Evolutionary conservation across 2,329 filamentous ascomycete genomes (phyloP).

Genomic region (Venturia effusa): DNA sequence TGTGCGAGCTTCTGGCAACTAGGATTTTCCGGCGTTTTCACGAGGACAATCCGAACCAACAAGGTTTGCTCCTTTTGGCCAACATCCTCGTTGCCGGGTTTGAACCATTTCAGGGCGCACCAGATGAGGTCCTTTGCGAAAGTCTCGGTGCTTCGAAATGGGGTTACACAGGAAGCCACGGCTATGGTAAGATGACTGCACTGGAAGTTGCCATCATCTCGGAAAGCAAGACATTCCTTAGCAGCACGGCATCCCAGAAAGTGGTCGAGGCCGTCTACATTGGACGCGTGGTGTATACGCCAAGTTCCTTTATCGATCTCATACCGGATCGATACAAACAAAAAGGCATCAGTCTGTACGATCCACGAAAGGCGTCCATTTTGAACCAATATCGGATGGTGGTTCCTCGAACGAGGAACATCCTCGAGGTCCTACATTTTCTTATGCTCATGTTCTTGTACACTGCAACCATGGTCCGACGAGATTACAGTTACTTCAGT

Average conservation of each 20-base stretch:
- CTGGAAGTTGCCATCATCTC: slow-evolving; percentile 76
- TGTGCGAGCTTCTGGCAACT: slow-evolving; percentile 71
- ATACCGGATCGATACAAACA: slow-evolving; percentile 80
- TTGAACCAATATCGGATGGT: slow-evolving; percentile 79
- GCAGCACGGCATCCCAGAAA: slow-evolving; percentile 67
- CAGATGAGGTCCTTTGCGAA: slow-evolving; percentile 51
- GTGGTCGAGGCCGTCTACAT: slow-evolving; percentile 76
- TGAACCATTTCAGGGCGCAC: slow-evolving; percentile 76
- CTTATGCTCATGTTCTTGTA: slow-evolving; percentile 58
- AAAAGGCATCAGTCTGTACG: slow-evolving; percentile 70
- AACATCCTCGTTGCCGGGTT: slow-evolving; percentile 77
- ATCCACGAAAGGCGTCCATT: slow-evolving; percentile 62
- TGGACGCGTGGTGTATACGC: slow-evolving; percentile 71
- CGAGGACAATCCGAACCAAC: slow-evolving; percentile 61
- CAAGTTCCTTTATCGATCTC: slow-evolving; percentile 70
- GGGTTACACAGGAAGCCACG: slow-evolving; percentile 35
- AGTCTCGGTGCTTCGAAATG: slow-evolving; percentile 32
- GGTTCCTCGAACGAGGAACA: slow-evolving; percentile 66
- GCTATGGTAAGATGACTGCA: slow-evolving; percentile 50
- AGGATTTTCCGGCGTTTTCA: slow-evolving; percentile 68
- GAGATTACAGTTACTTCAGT: slow-evolving; percentile 48
- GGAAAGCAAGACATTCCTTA: slow-evolving; percentile 68
- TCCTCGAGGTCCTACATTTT: slow-evolving; percentile 67
- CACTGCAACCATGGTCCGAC: slow-evolving; percentile 58
- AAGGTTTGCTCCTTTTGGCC: slow-evolving; percentile 61